These are phyloP conservation scores for Fomitopsis palustris DNA, from an alignment of 1,284 basidiomycete genomes.

Conservation along the genomic window DNA sequence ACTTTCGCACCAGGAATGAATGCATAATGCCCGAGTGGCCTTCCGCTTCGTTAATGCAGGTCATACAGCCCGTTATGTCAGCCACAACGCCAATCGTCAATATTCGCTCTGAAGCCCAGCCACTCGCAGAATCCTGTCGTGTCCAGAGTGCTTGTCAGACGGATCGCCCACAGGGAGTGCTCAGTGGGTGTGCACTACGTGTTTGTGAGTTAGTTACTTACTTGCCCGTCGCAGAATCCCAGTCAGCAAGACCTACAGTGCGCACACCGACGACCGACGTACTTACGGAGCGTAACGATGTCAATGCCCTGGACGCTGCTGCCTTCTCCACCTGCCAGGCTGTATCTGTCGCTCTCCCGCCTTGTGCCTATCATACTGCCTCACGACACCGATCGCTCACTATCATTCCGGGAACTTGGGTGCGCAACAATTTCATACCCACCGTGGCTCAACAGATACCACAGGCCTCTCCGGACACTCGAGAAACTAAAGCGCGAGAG, in stretches of 20 bases:
- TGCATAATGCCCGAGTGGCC: neutral
- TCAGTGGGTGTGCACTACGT: neutral
- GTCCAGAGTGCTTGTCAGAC: neutral
- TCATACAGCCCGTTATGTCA: constrained; percentile 22
- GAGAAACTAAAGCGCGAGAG: neutral
- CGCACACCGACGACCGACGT: no score
- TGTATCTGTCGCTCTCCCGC: constrained; percentile 12
- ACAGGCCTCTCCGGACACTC: neutral
- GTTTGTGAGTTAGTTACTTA: neutral
- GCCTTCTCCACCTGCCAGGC: constrained; percentile 14
- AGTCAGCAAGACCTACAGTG: no score
- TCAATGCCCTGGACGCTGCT: neutral
- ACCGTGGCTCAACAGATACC: neutral
- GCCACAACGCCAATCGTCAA: neutral
- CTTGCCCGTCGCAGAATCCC: no score
- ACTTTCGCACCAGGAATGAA: neutral
- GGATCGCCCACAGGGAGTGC: no score
- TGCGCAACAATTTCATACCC: neutral
- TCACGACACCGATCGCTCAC: constrained; percentile 14
- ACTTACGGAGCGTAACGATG: no score
- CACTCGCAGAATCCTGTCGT: neutral
- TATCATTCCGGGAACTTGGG: constrained; percentile 12
- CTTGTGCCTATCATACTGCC: constrained; percentile 11
- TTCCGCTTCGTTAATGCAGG: constrained; percentile 23
- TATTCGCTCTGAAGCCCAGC: no score